phyloP scores from a whole-genome alignment of 345 rosid species.

The Acer negundo region DNA sequence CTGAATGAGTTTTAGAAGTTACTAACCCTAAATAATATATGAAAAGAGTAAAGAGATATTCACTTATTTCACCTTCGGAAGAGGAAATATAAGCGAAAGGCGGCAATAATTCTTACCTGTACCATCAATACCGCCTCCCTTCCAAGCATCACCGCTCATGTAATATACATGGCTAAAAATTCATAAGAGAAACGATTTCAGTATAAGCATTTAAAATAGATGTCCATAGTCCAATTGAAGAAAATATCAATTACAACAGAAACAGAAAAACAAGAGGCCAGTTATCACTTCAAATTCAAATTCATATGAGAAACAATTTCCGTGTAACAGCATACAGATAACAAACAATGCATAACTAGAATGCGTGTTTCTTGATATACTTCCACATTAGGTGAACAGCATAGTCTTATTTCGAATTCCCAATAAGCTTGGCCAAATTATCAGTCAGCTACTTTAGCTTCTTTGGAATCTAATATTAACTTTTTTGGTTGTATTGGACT shows the following conservation, averaged over 20 bases:
- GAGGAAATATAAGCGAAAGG: neutral
- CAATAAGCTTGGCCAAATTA: conserved; percentile 1
- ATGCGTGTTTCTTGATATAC: neutral
- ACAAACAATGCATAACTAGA: neutral
- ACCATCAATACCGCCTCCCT: conserved; percentile 97
- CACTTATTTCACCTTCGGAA: neutral
- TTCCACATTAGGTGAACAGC: conserved; percentile 7
- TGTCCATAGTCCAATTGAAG: neutral
- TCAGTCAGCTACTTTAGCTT: neutral
- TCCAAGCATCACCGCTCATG: conserved; percentile 99
- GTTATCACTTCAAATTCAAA: conserved; percentile 2
- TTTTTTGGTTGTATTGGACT: neutral
- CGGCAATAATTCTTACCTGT: conserved; percentile 61
- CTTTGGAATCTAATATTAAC: neutral
- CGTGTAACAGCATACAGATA: neutral
- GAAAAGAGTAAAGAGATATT: neutral
- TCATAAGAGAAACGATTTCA: conserved; percentile 2
- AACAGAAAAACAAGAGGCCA: neutral
- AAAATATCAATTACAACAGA: neutral
- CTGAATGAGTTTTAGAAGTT: neutral
- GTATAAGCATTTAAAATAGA: neutral
- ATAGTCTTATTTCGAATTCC: neutral
- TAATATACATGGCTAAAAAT: conserved; percentile 85
- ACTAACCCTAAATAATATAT: neutral
- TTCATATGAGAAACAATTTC: neutral